Percentiles rank a stretch among this genome's conserved stretches.
phyloP scores from a whole-genome alignment of 768 basidiomycete genomes.

The Boletus barrowsii region DNA sequence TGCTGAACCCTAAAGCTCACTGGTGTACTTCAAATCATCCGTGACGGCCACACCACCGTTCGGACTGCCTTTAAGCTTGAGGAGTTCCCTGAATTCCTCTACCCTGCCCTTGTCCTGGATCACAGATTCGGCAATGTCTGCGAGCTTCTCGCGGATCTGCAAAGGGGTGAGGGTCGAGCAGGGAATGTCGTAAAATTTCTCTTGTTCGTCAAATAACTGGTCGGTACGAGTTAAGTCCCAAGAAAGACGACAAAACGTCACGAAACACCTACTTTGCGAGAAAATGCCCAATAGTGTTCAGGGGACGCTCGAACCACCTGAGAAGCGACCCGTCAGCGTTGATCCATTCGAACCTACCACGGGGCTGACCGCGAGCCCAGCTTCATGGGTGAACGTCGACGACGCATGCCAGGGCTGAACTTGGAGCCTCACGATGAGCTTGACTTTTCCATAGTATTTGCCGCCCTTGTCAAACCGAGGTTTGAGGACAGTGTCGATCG shows the following conservation, averaged over 20 bases:
- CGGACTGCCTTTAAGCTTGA: conserved; percentile 57
- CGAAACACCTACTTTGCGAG: conserved; percentile 48
- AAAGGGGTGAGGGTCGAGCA: conserved; percentile 61
- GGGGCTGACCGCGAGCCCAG: conserved; percentile 65
- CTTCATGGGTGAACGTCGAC: conserved; percentile 80
- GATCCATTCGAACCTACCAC: not conserved
- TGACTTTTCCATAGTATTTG: conserved; percentile 68
- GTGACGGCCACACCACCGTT: conserved; percentile 85
- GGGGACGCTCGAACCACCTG: conserved; percentile 72
- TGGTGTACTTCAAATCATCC: conserved; percentile 84
- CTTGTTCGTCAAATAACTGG: conserved; percentile 75
- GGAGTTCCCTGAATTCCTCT: conserved; percentile 55
- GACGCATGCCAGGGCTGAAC: conserved; percentile 79
- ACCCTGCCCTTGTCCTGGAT: conserved; percentile 46
- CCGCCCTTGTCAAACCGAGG: conserved; percentile 59
- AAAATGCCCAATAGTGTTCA: conserved; percentile 77
- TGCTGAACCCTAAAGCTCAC: conserved; percentile 42
- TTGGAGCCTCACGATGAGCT: conserved; percentile 66
- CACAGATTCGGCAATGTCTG: conserved; percentile 51
- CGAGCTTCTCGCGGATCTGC: conserved; percentile 74
- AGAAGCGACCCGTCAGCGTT: not conserved
- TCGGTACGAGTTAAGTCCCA: not conserved
- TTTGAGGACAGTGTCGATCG: conserved; percentile 57
- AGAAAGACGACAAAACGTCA: not conserved
- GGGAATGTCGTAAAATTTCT: conserved; percentile 78